Evolutionary conservation across 2,329 filamentous ascomycete genomes (phyloP).

Genomic region (Calcarisporium arbuscula): DNA sequence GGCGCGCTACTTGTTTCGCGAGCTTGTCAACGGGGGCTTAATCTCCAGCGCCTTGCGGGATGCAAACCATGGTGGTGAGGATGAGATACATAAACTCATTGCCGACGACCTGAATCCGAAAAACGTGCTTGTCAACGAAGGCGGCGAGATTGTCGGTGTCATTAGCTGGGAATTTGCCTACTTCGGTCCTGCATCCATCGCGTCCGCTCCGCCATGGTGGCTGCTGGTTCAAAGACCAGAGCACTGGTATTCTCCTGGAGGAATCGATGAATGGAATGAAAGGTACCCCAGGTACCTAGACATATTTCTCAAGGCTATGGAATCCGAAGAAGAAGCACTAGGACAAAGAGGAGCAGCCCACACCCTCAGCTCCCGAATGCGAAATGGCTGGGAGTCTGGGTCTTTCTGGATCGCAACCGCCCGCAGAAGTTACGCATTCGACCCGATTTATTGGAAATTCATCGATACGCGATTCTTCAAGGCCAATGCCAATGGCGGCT

Average conservation of each 20-base stretch:
- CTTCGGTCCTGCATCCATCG: slow-evolving; percentile 24
- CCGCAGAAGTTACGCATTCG: slow-evolving; percentile 30
- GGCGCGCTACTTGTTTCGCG: slow-evolving; percentile 25
- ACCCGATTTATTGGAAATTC: slow-evolving; percentile 29
- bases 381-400: slow-evolving; percentile 27
- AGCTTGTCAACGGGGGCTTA: slow-evolving; percentile 12
- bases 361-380: slow-evolving; percentile 26
- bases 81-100: slow-evolving; percentile 2
- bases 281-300: slow-evolving; percentile 24
- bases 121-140: slow-evolving; percentile 25
- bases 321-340: slow-evolving; percentile 17
- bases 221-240: slow-evolving; percentile 26
- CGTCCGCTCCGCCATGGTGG: slow-evolving; percentile 33
- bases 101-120: slow-evolving; percentile 19
- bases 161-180: slow-evolving; percentile 38
- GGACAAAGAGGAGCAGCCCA: too few relatives aligned
- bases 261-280: slow-evolving; percentile 21
- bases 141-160: slow-evolving; percentile 21
- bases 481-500: slow-evolving; percentile 9
- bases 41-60: slow-evolving; percentile 7
- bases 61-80: background rate
- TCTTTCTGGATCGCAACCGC: slow-evolving; percentile 25
- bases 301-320: slow-evolving; percentile 26
- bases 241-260: slow-evolving; percentile 22
- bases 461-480: slow-evolving; percentile 26